These are phyloP conservation scores for Paramarasmius palmivorus DNA, from an alignment of 1,284 basidiomycete species.

Conservation along the genomic window DNA sequence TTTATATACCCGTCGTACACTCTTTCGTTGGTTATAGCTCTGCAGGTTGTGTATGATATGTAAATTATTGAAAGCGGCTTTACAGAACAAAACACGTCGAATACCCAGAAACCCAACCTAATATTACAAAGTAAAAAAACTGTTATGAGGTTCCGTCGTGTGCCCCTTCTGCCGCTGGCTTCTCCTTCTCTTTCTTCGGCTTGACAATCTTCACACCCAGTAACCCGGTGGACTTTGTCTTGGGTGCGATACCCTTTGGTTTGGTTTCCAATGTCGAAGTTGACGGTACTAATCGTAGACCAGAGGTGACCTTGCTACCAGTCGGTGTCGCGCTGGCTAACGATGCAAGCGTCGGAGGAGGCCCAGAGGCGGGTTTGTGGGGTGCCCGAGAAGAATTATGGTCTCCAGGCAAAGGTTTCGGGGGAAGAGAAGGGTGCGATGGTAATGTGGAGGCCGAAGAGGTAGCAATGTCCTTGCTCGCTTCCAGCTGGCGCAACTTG, in stretches of 20 bases:
- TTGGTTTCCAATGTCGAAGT: neutral
- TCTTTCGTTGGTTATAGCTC: no score
- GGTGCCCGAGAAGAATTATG: neutral
- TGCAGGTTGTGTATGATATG: no score
- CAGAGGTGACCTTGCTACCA: neutral
- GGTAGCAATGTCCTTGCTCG: conserved; percentile 27
- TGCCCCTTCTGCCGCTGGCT: neutral
- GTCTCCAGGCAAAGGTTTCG: conserved; percentile 38
- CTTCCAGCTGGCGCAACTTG: conserved; percentile 82
- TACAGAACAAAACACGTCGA: no score
- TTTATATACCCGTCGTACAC: no score
- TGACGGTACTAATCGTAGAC: neutral
- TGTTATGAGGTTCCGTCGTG: no score
- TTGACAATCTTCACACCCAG: conserved; percentile 16
- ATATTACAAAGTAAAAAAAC: no score
- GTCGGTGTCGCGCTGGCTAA: neutral
- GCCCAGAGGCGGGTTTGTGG: neutral
- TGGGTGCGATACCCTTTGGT: neutral
- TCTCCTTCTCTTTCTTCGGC: conserved; percentile 6
- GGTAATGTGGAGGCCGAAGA: conserved; percentile 19
- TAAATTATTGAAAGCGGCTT: no score
- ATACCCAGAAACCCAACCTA: no score
- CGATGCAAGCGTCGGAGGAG: no score
- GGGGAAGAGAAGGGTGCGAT: conserved; percentile 52
- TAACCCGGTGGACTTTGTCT: conserved; percentile 3